phyloP scores from a whole-genome alignment of 176 grass and related monocot genomes.

The Hordeum vulgare region MorexV3_pseudomolecules_assembly NC_058521.1:604213312-604213811 shows the following conservation, averaged over 20 bases:
- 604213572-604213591: conserved; percentile 82
- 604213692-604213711: conserved; percentile 92
- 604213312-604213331: conserved; percentile 9
- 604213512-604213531: background rate
- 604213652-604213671: conserved; percentile 29
- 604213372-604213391: conserved; percentile 76
- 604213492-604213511: background rate
- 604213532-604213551: background rate
- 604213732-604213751: conserved; percentile 96
- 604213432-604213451: conserved; percentile 96
- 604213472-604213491: background rate
- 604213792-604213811: background rate
- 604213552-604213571: conserved; percentile 91
- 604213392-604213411: conserved; percentile 64
- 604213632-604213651: conserved; percentile 81
- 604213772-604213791: conserved; percentile 27
- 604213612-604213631: conserved; percentile 92
- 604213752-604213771: conserved; percentile 90
- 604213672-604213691: conserved; percentile 44
- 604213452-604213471: conserved; percentile 38
- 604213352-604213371: conserved; percentile 86
- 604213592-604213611: conserved; percentile 91
- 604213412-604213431: conserved; percentile 98
- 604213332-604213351: conserved; percentile 68
- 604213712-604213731: conserved; percentile 94